A percentile compares a stretch with the other conserved stretches of the same genome.
These are phyloP conservation scores for Vaccinium darrowii DNA, from an alignment of 148 eudicot genomes.

Conservation along the genomic window DNA sequence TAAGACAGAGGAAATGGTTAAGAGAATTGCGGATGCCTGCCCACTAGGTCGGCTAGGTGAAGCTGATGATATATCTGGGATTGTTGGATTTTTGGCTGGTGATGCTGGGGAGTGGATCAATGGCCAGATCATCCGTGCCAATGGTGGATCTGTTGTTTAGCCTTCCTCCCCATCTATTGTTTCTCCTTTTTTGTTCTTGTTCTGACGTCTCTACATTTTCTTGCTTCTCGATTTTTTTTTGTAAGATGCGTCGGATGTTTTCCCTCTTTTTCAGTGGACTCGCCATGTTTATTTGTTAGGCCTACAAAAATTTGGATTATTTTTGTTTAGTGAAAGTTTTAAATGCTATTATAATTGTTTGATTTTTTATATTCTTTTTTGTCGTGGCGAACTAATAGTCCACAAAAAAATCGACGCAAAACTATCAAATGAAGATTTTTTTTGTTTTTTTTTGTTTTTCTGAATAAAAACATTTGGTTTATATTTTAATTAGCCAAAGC, in stretches of 20 bases:
- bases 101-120: conserved; percentile 16
- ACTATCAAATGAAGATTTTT: no score
- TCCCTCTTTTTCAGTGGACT: not conserved
- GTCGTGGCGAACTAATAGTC: no score
- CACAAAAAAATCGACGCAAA: no score
- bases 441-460: no score
- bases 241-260: not conserved
- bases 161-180: not conserved
- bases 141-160: conserved; percentile 8
- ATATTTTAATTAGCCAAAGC: no score
- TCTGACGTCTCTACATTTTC: not conserved
- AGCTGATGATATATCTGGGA: conserved; percentile 7
- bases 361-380: no score
- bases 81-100: conserved; percentile 15
- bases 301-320: no score
- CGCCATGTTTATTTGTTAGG: no score
- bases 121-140: conserved; percentile 19
- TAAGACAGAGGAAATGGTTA: conserved; percentile 11
- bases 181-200: not conserved
- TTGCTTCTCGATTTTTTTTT: not conserved
- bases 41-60: conserved; percentile 10
- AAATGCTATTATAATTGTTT: no score
- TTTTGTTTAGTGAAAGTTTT: no score
- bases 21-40: not conserved
- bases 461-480: no score